These are phyloP conservation scores for Sporodiniella umbellata DNA, from an alignment of 371 early-diverging fungal genomes.

Conservation along the genomic window DNA sequence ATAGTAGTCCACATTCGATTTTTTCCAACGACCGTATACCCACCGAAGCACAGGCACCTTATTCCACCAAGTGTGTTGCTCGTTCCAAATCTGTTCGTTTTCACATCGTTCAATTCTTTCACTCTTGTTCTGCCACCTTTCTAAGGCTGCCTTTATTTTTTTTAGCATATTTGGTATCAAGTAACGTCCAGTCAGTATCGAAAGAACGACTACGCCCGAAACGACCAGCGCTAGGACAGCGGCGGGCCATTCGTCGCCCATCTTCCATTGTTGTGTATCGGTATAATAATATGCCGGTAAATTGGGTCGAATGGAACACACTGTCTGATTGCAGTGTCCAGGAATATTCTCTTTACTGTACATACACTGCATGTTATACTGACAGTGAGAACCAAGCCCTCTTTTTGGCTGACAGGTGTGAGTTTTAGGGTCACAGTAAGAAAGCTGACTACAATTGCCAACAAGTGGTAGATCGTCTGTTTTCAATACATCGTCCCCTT, in stretches of 20 bases:
- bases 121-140: slow-evolving; percentile 34
- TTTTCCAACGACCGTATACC: slow-evolving; percentile 30
- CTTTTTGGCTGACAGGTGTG: slow-evolving; percentile 47
- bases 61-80: slow-evolving; percentile 33
- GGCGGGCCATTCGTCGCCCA: slow-evolving; percentile 43
- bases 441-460: slow-evolving; percentile 44
- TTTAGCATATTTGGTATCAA: slow-evolving; percentile 23
- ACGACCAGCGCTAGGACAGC: slow-evolving; percentile 32
- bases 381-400: slow-evolving; percentile 28
- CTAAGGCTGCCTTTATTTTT: slow-evolving; percentile 22
- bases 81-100: slow-evolving; percentile 22
- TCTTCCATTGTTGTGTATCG: slow-evolving; percentile 29
- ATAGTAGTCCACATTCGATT: slow-evolving; percentile 26
- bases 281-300: slow-evolving; percentile 34
- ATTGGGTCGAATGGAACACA: slow-evolving; percentile 32
- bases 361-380: slow-evolving; percentile 42
- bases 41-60: slow-evolving; percentile 33
- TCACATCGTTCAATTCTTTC: slow-evolving; percentile 2
- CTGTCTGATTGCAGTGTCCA: slow-evolving; percentile 37
- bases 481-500: slow-evolving; percentile 39
- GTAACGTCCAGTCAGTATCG: slow-evolving; percentile 28
- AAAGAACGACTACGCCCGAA: slow-evolving; percentile 30
- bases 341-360: slow-evolving; percentile 35
- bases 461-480: slow-evolving; percentile 35
- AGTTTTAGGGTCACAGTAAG: slow-evolving; percentile 40